phyloP scores from a whole-genome alignment of 2,329 filamentous ascomycete species.

The Cladosporium velox region DNA sequence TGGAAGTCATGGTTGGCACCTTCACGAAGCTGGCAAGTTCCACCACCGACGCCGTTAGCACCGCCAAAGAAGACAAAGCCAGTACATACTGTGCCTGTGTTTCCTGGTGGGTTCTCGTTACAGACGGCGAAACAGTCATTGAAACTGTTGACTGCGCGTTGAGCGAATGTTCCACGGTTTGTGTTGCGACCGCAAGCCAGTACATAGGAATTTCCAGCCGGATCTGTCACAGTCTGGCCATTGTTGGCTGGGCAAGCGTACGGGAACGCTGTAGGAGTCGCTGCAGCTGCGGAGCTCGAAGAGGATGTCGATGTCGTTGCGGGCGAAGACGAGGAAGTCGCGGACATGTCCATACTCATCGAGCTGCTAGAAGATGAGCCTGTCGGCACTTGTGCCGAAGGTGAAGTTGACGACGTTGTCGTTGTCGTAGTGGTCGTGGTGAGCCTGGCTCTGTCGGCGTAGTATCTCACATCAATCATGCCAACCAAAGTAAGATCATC shows the following conservation, averaged over 20 bases:
- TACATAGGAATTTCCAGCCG: not conserved
- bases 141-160: not conserved
- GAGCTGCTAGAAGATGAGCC: not conserved
- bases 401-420: not conserved
- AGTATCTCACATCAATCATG: conserved; percentile 6
- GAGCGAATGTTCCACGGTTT: not conserved
- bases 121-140: conserved; percentile 8
- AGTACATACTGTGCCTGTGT: not conserved
- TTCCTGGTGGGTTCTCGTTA: not conserved
- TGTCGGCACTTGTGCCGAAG: not conserved
- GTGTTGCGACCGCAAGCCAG: conserved; percentile 7
- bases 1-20: not conserved
- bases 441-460: not conserved
- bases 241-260: conserved; percentile 6
- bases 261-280: not conserved
- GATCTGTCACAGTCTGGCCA: not conserved
- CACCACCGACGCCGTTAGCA: not conserved
- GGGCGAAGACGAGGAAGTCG: not conserved
- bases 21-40: conserved; percentile 2
- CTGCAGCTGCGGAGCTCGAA: not conserved
- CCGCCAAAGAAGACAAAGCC: conserved; percentile 8
- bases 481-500: not conserved
- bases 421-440: not conserved
- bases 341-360: not conserved
- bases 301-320: not conserved